Conservation (phyloP, 805 yeast genomes). For the Spathaspora gorwiae region DNA sequence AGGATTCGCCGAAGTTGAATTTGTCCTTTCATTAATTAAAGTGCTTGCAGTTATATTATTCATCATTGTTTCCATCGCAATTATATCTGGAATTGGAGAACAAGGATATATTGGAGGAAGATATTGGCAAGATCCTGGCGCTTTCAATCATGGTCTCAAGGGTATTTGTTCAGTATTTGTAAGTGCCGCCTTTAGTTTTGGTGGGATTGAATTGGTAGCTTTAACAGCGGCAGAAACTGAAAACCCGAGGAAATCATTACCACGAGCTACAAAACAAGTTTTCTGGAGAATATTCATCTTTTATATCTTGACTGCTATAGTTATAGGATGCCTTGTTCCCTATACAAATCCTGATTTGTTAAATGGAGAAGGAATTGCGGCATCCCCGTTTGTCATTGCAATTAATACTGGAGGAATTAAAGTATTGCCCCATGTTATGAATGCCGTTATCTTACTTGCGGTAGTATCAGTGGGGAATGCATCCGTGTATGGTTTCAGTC, state of each 20-base stretch:
- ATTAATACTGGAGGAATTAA: constrained; percentile 56
- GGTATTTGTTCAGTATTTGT: constrained; percentile 34
- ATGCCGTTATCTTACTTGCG: constrained; percentile 67
- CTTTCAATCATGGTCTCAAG: constrained; percentile 34
- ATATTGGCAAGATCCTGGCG: constrained; percentile 30
- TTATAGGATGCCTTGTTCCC: constrained; percentile 46
- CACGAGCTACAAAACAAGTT: constrained; percentile 39
- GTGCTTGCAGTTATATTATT: constrained; percentile 34
- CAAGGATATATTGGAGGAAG: constrained; percentile 31
- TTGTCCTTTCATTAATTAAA: constrained; percentile 25
- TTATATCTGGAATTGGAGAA: constrained; percentile 33
- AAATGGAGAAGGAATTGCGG: constrained; percentile 51
- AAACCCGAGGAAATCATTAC: constrained; percentile 36
- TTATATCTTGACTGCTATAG: constrained; percentile 29
- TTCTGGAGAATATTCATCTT: constrained; percentile 41
- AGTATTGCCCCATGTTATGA: constrained; percentile 68
- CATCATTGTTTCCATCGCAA: constrained; percentile 28
- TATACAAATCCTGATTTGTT: constrained; percentile 44
- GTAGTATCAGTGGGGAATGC: constrained; percentile 77
- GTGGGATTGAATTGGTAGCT: constrained; percentile 34
- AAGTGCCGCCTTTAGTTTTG: constrained; percentile 30
- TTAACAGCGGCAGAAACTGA: constrained; percentile 38
- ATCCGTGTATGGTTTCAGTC: constrained; percentile 64
- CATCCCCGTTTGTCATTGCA: constrained; percentile 79
- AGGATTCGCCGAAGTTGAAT: constrained; percentile 37